phyloP scores from a whole-genome alignment of 306 rosid species.

The Citrullus amarus region DNA sequence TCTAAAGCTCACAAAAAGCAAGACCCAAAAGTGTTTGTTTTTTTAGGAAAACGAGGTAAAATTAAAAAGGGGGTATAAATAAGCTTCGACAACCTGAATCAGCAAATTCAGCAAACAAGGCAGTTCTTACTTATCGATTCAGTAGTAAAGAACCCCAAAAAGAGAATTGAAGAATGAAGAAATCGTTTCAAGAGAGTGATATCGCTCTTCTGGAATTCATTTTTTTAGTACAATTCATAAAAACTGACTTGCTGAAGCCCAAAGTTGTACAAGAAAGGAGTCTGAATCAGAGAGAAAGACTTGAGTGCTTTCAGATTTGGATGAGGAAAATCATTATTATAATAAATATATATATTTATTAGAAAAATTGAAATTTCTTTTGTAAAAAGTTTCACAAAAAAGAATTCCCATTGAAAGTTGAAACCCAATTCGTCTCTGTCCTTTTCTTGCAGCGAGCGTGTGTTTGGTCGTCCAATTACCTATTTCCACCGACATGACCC shows the following conservation, averaged over 20 bases:
- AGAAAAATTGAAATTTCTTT: background rate
- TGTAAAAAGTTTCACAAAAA: background rate
- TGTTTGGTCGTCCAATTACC: slow-evolving; percentile 14
- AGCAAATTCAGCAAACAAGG: background rate
- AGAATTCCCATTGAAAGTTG: background rate
- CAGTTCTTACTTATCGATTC: background rate
- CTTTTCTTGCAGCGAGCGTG: background rate
- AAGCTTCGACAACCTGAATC: background rate
- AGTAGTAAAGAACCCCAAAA: background rate
- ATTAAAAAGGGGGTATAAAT: background rate
- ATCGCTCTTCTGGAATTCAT: background rate
- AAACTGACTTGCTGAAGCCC: background rate
- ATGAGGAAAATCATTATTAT: slow-evolving; percentile 10
- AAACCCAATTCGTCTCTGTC: background rate
- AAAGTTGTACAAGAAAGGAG: slow-evolving; percentile 4
- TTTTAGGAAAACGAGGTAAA: background rate
- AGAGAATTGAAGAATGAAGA: background rate
- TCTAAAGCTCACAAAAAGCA: slow-evolving; percentile 10
- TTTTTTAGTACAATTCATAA: background rate
- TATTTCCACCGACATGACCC: slow-evolving; percentile 40
- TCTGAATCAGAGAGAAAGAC: slow-evolving; percentile 26
- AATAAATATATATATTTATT: background rate
- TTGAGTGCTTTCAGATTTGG: slow-evolving; percentile 27
- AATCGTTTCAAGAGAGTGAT: background rate
- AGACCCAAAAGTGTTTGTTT: background rate